Percentiles rank a stretch among this genome's conserved stretches.
Evolutionary conservation across 257 asterid species (phyloP).

Genomic region (Solanum stenotomum): DNA sequence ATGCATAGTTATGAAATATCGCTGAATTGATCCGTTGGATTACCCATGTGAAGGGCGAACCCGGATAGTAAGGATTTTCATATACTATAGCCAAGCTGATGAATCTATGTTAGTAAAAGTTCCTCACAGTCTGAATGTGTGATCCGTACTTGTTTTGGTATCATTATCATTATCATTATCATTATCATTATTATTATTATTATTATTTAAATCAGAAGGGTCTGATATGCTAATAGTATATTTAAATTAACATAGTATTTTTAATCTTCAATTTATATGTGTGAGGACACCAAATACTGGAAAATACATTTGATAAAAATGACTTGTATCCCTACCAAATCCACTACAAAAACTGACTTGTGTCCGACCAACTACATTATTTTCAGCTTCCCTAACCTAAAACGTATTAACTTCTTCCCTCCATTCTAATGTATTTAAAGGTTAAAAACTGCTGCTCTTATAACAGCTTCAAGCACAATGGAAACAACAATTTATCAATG

Average conservation of each 20-base stretch:
- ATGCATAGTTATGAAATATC: too few relatives aligned
- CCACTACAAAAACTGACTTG: background rate
- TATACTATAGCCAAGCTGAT: too few relatives aligned
- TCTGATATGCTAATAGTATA: background rate
- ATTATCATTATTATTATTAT: too few relatives aligned
- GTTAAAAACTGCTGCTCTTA: background rate
- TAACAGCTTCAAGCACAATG: background rate
- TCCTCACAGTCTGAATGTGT: too few relatives aligned
- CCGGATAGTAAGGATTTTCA: too few relatives aligned
- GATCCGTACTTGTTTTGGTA: too few relatives aligned
- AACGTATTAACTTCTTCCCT: background rate
- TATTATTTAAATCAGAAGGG: background rate
- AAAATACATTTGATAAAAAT: background rate
- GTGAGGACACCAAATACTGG: background rate
- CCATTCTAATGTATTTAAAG: background rate
- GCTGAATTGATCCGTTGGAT: too few relatives aligned
- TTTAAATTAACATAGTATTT: background rate
- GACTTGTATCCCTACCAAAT: background rate
- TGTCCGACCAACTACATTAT: background rate
- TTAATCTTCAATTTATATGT: background rate
- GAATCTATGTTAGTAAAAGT: too few relatives aligned
- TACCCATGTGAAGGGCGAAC: too few relatives aligned
- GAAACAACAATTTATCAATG: background rate
- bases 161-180: too few relatives aligned
- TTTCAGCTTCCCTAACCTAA: background rate